A percentile compares a stretch with the other conserved stretches of the same genome.
Conservation (phyloP, 2,329 filamentous ascomycete genomes). For the Chrysosporium keratinophilum region DNA sequence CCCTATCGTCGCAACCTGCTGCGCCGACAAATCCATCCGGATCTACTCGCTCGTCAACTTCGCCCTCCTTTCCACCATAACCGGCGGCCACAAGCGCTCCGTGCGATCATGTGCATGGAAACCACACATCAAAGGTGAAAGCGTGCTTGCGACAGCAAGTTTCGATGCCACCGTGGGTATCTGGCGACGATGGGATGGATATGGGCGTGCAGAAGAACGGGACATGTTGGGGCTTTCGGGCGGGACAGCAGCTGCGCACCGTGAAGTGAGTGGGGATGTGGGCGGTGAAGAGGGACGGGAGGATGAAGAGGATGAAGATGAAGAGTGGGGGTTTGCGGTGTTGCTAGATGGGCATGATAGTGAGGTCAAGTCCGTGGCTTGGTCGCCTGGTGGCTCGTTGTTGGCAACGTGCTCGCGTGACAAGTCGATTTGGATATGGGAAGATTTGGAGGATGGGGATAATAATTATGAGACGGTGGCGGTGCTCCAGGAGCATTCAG, state of each 20-base stretch:
- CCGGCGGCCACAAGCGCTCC: conserved; percentile 81
- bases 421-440: conserved; percentile 97
- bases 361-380: conserved; percentile 76
- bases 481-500: conserved; percentile 86
- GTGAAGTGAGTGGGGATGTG: conserved; percentile 31
- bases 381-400: conserved; percentile 55
- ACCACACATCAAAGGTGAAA: conserved; percentile 53
- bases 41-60: conserved; percentile 80
- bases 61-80: conserved; percentile 65
- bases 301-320: conserved; percentile 50
- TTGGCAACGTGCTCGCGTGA: conserved; percentile 86
- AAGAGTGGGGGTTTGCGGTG: conserved; percentile 87
- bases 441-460: conserved; percentile 73
- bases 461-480: conserved; percentile 97
- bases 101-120: conserved; percentile 86
- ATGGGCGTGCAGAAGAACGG: conserved; percentile 22
- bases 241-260: conserved; percentile 23
- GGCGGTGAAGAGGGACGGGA: conserved; percentile 32
- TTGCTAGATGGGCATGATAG: conserved; percentile 91
- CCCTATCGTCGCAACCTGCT: conserved; percentile 79
- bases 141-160: conserved; percentile 79
- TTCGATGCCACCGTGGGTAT: conserved; percentile 88
- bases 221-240: conserved; percentile 20
- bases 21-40: conserved; percentile 74
- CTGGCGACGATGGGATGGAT: conserved; percentile 57